Evolutionary conservation across 2,329 filamentous ascomycete genomes (phyloP), one percentile per base, ranked within the genome.

Genomic region (Fusarium mundagurra): DNA sequence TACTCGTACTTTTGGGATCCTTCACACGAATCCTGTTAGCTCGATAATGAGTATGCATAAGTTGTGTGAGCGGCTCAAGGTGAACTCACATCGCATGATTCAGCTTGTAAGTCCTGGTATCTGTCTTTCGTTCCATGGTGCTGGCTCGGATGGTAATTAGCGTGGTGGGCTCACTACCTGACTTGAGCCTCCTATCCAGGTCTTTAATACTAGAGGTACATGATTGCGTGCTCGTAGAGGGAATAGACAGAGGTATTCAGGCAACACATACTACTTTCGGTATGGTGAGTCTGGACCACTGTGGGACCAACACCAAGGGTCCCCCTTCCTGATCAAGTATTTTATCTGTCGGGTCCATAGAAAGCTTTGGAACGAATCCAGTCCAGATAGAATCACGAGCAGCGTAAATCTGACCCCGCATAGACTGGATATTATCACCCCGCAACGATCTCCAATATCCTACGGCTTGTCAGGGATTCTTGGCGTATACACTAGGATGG

Each of bases 31-130:
- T 33, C 54, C 54, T 57, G 18, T 55, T 7, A 5, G 12, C 12
- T 20, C 13, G 2, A 24, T 6, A 2, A 11, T 44, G 1, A 57
- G 29, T 20, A 45, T 33, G 1, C 11, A 33, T 2, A n/a, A 3
- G 11, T 16, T 18, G 1, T 33, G 16, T 33, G 8, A 20, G 27
- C 13, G 13, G 9, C 7, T 0, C 16, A 20, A 6, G 6, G 3
- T 20, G 7, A 31, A 45, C 54, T 27, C 36, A 57, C 38, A 57
- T 57, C 2, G 38, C 38, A 57, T 57, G 54, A 45, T 57, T 57
- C 54, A 57, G 17, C 38, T 57, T 57, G 38, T 57, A 57, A 24
- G 27, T 44, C 29, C 17, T 57, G 22, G 17, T 45, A 45, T 57
- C 38, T 13, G 54, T 57, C 17, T 44, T 57, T 11, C 11, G 8